A percentile compares a stretch with the other conserved stretches of the same genome.
phyloP scores from a whole-genome alignment of 2,329 filamentous ascomycete genomes.

The Fusarium sp. region DNA sequence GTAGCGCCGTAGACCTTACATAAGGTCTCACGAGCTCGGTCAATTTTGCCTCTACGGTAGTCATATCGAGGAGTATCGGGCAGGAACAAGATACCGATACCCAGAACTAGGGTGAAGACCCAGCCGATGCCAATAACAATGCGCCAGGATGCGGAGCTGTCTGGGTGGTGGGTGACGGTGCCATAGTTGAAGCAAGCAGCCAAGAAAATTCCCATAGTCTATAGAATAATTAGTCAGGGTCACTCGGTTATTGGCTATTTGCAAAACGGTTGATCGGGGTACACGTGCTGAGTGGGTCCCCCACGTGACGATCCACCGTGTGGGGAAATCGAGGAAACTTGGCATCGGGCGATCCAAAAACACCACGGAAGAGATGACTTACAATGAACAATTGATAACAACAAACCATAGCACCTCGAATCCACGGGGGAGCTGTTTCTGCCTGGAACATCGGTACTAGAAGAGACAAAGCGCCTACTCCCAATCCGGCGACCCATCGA shows the following conservation, averaged over 20 bases:
- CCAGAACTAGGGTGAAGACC: conserved; percentile 65
- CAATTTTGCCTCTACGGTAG: conserved; percentile 63
- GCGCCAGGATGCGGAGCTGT: conserved; percentile 70
- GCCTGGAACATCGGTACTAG: conserved; percentile 81
- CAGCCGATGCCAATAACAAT: conserved; percentile 70
- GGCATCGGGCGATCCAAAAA: too few relatives aligned
- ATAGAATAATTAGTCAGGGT: not conserved
- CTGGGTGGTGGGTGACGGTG: conserved; percentile 62
- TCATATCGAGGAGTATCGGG: conserved; percentile 68
- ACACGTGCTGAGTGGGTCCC: not conserved
- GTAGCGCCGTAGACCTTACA: conserved; percentile 64
- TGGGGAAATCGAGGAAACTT: not conserved
- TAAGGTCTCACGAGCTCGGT: conserved; percentile 63
- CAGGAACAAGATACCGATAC: conserved; percentile 64
- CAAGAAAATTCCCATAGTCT: conserved; percentile 71
- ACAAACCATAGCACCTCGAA: conserved; percentile 75
- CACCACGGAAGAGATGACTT: not conserved
- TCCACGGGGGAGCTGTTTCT: conserved; percentile 77
- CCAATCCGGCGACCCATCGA: conserved; percentile 75
- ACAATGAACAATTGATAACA: conserved; percentile 81
- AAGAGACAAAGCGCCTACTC: conserved; percentile 76
- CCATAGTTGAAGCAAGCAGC: conserved; percentile 75
- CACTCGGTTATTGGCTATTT: not conserved
- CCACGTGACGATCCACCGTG: not conserved
- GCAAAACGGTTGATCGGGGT: not conserved